Conservation (phyloP, 495 filamentous ascomycete genomes). For the Tuber borchii region DNA sequence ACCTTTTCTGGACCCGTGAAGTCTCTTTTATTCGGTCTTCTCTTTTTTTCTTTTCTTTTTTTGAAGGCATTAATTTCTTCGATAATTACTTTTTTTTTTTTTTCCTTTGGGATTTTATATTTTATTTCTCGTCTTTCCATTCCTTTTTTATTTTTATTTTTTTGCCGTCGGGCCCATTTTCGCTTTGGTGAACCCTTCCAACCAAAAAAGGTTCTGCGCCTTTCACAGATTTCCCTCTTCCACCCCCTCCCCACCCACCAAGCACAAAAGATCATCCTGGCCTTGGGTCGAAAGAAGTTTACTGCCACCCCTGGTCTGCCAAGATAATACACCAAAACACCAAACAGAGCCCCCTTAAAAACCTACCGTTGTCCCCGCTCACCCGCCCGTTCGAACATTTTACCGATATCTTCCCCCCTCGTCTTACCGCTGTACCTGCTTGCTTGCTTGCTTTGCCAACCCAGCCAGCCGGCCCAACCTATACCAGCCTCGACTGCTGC, state of each 20-base stretch:
- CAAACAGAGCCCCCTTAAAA: constrained; percentile 41
- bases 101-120: constrained; percentile 13
- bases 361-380: constrained; percentile 41
- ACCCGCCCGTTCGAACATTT: constrained; percentile 41
- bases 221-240: background rate
- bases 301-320: constrained; percentile 27
- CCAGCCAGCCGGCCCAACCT: constrained; percentile 32
- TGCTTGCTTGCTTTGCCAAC: constrained; percentile 35
- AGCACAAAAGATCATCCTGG: background rate
- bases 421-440: constrained; percentile 37
- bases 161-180: background rate
- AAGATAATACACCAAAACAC: constrained; percentile 37
- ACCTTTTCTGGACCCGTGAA: constrained; percentile 25
- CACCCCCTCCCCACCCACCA: constrained; percentile 10
- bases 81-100: constrained; percentile 28
- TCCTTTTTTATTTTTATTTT: background rate
- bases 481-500: constrained; percentile 31
- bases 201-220: background rate
- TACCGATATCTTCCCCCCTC: constrained; percentile 35
- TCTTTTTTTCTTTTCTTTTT: constrained; percentile 22
- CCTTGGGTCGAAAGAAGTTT: constrained; percentile 1
- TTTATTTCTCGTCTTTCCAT: background rate
- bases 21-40: background rate
- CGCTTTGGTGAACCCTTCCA: constrained; percentile 6
- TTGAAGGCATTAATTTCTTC: background rate